phyloP scores from a whole-genome alignment of 78 protist species.

The Isochrysis galbana region DNA sequence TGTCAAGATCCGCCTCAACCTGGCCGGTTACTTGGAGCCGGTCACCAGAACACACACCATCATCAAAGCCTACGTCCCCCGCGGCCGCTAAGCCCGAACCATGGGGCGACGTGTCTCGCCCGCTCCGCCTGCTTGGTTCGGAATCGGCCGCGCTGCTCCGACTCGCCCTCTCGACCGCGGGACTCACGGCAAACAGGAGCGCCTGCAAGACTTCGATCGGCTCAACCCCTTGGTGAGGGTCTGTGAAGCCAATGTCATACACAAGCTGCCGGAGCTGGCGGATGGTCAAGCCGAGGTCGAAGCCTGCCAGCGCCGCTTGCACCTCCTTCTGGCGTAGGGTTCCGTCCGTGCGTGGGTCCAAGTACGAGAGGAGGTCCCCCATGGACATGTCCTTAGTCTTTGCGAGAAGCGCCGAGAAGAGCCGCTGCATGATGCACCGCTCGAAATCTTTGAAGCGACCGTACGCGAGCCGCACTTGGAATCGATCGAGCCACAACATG shows the following conservation, averaged over 20 bases:
- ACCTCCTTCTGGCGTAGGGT: background rate
- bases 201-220: background rate
- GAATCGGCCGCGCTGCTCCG: background rate
- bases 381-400: background rate
- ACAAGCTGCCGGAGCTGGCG: background rate
- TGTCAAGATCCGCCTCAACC: too few relatives aligned
- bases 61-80: too few relatives aligned
- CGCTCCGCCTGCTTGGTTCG: too few relatives aligned
- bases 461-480: background rate
- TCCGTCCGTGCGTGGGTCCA: background rate
- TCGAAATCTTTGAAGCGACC: background rate
- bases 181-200: background rate
- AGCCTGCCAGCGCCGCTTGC: background rate
- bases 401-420: background rate
- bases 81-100: too few relatives aligned
- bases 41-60: too few relatives aligned
- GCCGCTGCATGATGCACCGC: background rate
- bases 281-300: background rate
- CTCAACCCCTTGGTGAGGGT: background rate
- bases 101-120: too few relatives aligned
- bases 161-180: background rate
- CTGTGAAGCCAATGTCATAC: background rate
- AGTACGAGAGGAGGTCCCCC: background rate
- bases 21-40: too few relatives aligned
- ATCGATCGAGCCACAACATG: background rate